phyloP scores from a whole-genome alignment of 805 yeast genomes.

The Wickerhamomyces canadensis region DNA sequence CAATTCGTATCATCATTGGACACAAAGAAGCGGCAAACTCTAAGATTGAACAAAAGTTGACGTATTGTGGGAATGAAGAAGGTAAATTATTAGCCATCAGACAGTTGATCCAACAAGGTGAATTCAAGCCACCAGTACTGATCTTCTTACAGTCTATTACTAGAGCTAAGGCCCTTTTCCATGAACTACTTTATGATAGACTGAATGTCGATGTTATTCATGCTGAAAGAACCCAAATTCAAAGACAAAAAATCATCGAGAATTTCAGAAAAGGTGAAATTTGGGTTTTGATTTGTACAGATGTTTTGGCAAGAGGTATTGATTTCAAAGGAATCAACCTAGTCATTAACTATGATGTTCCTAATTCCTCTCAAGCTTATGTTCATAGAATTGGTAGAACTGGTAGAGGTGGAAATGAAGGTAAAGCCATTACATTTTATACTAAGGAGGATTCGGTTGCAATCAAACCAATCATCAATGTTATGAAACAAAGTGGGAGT shows the following conservation, averaged over 20 bases:
- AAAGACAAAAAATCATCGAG: slow-evolving; percentile 80
- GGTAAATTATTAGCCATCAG: slow-evolving; percentile 93
- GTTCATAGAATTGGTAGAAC: slow-evolving; percentile 99
- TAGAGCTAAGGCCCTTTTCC: slow-evolving; percentile 92
- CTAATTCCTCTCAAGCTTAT: slow-evolving; percentile 87
- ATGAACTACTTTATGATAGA: slow-evolving; percentile 87
- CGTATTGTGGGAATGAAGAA: slow-evolving; percentile 88
- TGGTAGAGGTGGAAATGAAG: slow-evolving; percentile 88
- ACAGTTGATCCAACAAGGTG: slow-evolving; percentile 79
- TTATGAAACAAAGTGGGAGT: slow-evolving; percentile 90
- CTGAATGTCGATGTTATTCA: slow-evolving; percentile 93
- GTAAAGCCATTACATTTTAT: slow-evolving; percentile 86
- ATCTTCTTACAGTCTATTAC: slow-evolving; percentile 88
- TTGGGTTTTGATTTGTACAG: slow-evolving; percentile 97
- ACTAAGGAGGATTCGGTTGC: slow-evolving; percentile 81
- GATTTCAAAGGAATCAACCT: slow-evolving; percentile 94
- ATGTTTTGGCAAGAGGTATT: slow-evolving; percentile 92
- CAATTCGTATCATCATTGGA: slow-evolving; percentile 82
- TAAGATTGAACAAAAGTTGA: slow-evolving; percentile 74
- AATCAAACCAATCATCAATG: slow-evolving; percentile 82
- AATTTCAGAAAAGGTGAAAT: slow-evolving; percentile 84
- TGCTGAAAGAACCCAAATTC: slow-evolving; percentile 86
- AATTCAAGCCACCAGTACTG: slow-evolving; percentile 86
- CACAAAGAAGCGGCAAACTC: slow-evolving; percentile 89
- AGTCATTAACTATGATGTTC: slow-evolving; percentile 95